phyloP scores from a whole-genome alignment of 805 yeast species.

The Tetrapisispora iriomotensis region DNA sequence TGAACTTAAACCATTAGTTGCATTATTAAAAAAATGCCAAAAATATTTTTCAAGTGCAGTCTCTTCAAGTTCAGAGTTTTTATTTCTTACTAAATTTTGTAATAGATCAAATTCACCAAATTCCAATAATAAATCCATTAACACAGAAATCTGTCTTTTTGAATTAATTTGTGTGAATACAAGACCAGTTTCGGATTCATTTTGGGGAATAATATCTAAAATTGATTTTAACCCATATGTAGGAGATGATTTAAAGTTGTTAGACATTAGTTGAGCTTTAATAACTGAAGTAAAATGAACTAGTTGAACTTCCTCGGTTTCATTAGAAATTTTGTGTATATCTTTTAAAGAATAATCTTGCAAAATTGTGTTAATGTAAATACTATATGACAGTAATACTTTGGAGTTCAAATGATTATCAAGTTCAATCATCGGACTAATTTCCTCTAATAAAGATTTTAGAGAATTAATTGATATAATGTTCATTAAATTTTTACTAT shows the following conservation, averaged over 20 bases:
- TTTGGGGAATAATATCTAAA: neutral
- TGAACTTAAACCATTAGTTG: slow-evolving; percentile 33
- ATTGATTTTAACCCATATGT: neutral
- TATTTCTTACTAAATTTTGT: slow-evolving; percentile 8
- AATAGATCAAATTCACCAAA: slow-evolving; percentile 24
- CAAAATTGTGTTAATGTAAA: slow-evolving; percentile 9
- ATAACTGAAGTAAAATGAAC: slow-evolving; percentile 17
- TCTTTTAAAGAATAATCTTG: slow-evolving; percentile 13
- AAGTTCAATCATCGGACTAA: slow-evolving; percentile 7
- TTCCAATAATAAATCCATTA: slow-evolving; percentile 24
- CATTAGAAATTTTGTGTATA: slow-evolving; percentile 14
- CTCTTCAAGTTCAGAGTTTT: slow-evolving; percentile 9
- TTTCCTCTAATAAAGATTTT: slow-evolving; percentile 7
- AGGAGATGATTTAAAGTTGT: neutral
- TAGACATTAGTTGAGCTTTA: neutral
- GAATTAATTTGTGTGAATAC: slow-evolving; percentile 13
- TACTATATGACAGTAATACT: slow-evolving; percentile 10
- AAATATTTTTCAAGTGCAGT: slow-evolving; percentile 25
- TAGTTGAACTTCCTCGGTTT: slow-evolving; percentile 16
- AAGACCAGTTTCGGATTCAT: neutral
- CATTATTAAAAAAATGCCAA: slow-evolving; percentile 35
- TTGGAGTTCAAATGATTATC: slow-evolving; percentile 6
- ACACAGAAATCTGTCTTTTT: slow-evolving; percentile 9
- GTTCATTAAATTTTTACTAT: slow-evolving; percentile 9
- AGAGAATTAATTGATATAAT: slow-evolving; percentile 4